Conservation (phyloP, 306 rosid genomes). For the peach (Prunus persica) region DNA sequence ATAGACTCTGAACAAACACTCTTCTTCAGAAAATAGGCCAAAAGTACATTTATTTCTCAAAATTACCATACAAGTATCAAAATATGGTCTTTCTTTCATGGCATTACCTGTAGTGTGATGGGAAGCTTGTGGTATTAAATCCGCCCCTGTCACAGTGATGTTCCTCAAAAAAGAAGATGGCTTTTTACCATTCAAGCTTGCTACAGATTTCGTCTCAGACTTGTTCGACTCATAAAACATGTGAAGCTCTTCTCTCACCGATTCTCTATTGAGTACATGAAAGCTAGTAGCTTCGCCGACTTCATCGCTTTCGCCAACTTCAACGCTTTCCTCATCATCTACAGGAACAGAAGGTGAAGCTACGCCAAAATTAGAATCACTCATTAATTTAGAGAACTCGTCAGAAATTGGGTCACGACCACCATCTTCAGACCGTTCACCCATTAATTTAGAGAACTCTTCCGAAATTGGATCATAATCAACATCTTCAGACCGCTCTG, state of each 20-base stretch:
- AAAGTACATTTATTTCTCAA: neutral
- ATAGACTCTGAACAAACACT: conserved; percentile 51
- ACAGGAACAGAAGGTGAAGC: conserved; percentile 15
- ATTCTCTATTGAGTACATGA: conserved; percentile 39
- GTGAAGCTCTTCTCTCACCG: conserved; percentile 71
- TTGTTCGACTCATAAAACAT: conserved; percentile 60
- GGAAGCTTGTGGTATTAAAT: conserved; percentile 32
- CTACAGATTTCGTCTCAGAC: conserved; percentile 24
- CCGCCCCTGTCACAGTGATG: conserved; percentile 28
- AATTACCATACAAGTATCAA: neutral
- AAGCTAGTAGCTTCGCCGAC: conserved; percentile 29
- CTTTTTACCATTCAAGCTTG: conserved; percentile 36
- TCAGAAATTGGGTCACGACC: conserved; percentile 39
- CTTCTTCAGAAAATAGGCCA: conserved; percentile 2
- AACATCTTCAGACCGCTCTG: neutral
- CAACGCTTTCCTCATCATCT: conserved; percentile 27
- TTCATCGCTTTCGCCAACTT: conserved; percentile 9
- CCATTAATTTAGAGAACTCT: conserved; percentile 34
- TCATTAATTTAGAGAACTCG: conserved; percentile 34
- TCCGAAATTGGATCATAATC: conserved; percentile 41
- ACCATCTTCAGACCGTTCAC: neutral
- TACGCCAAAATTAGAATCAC: conserved; percentile 19
- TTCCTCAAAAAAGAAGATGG: conserved; percentile 38
- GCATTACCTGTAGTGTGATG: conserved; percentile 48
- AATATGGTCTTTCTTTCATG: conserved; percentile 8